A percentile compares a stretch with the other conserved stretches of the same genome.
Evolutionary conservation across 2,329 filamentous ascomycete genomes (phyloP).

Genomic region (Alternaria sp.): DNA sequence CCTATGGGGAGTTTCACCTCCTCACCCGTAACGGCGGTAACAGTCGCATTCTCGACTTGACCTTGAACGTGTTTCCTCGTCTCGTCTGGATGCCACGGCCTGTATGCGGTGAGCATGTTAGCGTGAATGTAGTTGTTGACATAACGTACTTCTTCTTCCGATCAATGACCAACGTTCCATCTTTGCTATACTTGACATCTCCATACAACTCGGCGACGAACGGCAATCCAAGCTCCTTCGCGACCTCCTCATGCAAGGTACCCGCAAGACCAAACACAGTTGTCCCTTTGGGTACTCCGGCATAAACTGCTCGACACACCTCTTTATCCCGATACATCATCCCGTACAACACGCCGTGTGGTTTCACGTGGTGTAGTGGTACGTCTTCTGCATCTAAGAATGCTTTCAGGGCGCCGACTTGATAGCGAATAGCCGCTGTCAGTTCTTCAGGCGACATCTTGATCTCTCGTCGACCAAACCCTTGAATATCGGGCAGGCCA

Average conservation of each 20-base stretch:
- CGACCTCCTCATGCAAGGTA: constrained; percentile 64
- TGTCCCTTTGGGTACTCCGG: constrained; percentile 60
- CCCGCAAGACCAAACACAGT: constrained; percentile 65
- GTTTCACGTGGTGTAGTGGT: constrained; percentile 68
- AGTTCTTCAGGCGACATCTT: constrained; percentile 66
- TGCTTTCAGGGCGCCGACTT: constrained; percentile 69
- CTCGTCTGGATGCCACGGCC: constrained; percentile 55
- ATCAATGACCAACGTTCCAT: constrained; percentile 64
- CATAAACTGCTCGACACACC: constrained; percentile 62
- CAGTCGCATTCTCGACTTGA: constrained; percentile 53
- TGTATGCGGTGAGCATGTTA: constrained; percentile 16
- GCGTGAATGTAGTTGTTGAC: background rate
- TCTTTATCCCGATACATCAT: constrained; percentile 64
- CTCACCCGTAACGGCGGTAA: constrained; percentile 55
- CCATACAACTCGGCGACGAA: constrained; percentile 66
- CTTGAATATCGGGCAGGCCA: constrained; percentile 70
- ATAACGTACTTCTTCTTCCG: constrained; percentile 63
- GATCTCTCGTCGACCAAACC: constrained; percentile 71
- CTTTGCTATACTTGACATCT: constrained; percentile 64
- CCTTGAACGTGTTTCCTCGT: constrained; percentile 52
- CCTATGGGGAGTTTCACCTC: constrained; percentile 53
- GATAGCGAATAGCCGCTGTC: constrained; percentile 67
- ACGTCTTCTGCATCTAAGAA: constrained; percentile 67
- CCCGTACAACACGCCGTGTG: constrained; percentile 68
- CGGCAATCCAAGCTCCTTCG: constrained; percentile 61